These are phyloP conservation scores for Sporothrix schenckii DNA, from an alignment of 2,329 filamentous ascomycete species.

Conservation along the genomic window DNA sequence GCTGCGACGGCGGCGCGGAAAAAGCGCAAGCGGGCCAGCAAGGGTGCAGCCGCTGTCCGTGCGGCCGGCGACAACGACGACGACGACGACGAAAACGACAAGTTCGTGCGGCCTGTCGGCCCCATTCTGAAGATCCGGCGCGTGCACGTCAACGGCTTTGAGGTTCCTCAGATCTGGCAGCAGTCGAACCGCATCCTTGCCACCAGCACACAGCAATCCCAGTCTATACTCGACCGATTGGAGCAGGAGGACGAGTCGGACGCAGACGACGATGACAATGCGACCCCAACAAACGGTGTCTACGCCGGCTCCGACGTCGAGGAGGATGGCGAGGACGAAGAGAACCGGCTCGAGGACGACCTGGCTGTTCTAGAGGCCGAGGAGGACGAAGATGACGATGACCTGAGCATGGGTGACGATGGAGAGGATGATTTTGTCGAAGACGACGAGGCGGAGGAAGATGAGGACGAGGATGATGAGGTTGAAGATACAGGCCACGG, in stretches of 20 bases:
- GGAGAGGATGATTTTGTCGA: slow-evolving; percentile 43
- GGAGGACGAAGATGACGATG: slow-evolving; percentile 47
- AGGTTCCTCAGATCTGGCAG: slow-evolving; percentile 88
- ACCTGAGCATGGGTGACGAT: slow-evolving; percentile 43
- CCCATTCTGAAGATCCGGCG: slow-evolving; percentile 74
- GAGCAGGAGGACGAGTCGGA: slow-evolving; percentile 51
- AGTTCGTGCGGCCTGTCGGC: slow-evolving; percentile 70
- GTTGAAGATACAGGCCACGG: slow-evolving; percentile 55
- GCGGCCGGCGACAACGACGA: slow-evolving; percentile 50
- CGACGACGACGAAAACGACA: slow-evolving; percentile 61
- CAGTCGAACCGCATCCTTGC: slow-evolving; percentile 82
- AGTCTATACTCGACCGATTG: slow-evolving; percentile 53
- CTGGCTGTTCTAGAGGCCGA: slow-evolving; percentile 36
- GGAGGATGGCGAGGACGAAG: slow-evolving; percentile 45
- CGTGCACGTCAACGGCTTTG: slow-evolving; percentile 84
- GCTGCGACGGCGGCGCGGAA: slow-evolving; percentile 57
- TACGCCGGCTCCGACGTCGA: slow-evolving; percentile 31
- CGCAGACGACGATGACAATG: slow-evolving; percentile 46
- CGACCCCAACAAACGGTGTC: slow-evolving; percentile 43
- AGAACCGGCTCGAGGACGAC: slow-evolving; percentile 48
- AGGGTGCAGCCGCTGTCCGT: background rate
- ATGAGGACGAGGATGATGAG: slow-evolving; percentile 48
- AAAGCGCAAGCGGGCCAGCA: slow-evolving; percentile 69
- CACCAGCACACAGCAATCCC: slow-evolving; percentile 55
- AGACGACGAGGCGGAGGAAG: slow-evolving; percentile 43